These are phyloP conservation scores for Colletotrichum cereale DNA, from an alignment of 2,329 filamentous ascomycete genomes.

Conservation along the genomic window DNA sequence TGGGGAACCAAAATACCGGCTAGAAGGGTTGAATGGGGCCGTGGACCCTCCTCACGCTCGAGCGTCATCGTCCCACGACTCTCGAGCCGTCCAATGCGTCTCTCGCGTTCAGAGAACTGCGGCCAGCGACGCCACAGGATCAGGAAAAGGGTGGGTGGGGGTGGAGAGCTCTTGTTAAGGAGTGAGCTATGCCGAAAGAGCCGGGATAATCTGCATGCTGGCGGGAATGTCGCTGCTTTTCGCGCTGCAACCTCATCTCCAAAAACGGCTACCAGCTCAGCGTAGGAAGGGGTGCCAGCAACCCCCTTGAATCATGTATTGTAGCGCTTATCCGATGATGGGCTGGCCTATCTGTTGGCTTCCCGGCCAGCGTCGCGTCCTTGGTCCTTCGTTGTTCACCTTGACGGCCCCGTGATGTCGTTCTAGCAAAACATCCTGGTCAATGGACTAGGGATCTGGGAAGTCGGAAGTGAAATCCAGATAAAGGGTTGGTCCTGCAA, in stretches of 20 bases:
- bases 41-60: slow-evolving; percentile 38
- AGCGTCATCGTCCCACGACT: slow-evolving; percentile 42
- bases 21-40: slow-evolving; percentile 42
- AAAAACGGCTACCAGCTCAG: slow-evolving; percentile 33
- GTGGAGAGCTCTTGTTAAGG: slow-evolving; percentile 18
- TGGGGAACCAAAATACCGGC: slow-evolving; percentile 40
- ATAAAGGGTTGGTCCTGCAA: slow-evolving; percentile 23
- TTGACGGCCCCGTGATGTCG: slow-evolving; percentile 16
- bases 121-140: slow-evolving; percentile 29
- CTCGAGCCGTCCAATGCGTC: slow-evolving; percentile 29
- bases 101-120: slow-evolving; percentile 36
- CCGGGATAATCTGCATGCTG: slow-evolving; percentile 28
- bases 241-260: slow-evolving; percentile 32
- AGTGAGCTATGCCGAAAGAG: slow-evolving; percentile 31
- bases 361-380: slow-evolving; percentile 6
- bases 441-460: neutral
- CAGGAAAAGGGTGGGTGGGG: neutral
- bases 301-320: slow-evolving; percentile 19
- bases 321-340: neutral
- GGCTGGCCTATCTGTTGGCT: neutral
- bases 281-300: slow-evolving; percentile 2
- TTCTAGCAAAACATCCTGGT: slow-evolving; percentile 11
- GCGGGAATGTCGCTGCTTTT: slow-evolving; percentile 34
- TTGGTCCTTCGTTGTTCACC: neutral
- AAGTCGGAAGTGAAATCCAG: slow-evolving; percentile 13